Conservation (phyloP, 768 basidiomycete genomes). For the Boletus coccyginus region DNA sequence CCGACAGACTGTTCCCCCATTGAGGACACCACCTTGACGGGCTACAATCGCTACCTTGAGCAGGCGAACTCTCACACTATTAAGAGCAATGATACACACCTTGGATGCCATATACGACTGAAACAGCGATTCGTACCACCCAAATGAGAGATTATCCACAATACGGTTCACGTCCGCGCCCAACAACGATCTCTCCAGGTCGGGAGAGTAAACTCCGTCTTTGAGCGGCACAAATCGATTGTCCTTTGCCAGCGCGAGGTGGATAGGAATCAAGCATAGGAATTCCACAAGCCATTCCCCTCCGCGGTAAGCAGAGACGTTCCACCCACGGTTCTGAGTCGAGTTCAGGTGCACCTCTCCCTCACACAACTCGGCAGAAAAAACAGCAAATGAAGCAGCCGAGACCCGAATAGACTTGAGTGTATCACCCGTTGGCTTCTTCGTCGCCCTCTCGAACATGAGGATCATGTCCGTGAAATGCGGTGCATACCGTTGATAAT, state of each 20-base stretch:
- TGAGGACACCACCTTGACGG: constrained; percentile 63
- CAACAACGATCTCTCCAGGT: constrained; percentile 50
- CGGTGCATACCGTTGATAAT: constrained; percentile 33
- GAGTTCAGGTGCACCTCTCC: background rate
- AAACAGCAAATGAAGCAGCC: constrained; percentile 28
- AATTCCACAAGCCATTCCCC: constrained; percentile 65
- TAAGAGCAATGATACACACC: constrained; percentile 24
- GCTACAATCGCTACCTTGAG: constrained; percentile 31
- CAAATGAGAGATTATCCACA: constrained; percentile 53
- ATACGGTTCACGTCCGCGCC: constrained; percentile 58
- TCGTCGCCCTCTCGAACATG: constrained; percentile 46
- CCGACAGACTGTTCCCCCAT: constrained; percentile 72
- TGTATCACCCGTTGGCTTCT: constrained; percentile 49
- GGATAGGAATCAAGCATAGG: constrained; percentile 62
- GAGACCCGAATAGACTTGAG: constrained; percentile 39
- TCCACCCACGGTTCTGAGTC: constrained; percentile 18
- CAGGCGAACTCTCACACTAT: fast-evolving
- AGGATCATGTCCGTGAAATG: constrained; percentile 47
- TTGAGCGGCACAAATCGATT: constrained; percentile 62
- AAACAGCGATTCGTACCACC: constrained; percentile 66
- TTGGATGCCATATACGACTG: constrained; percentile 60
- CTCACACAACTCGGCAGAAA: constrained; percentile 17
- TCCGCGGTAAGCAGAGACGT: constrained; percentile 39
- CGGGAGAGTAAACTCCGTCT: constrained; percentile 51
- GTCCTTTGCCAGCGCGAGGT: constrained; percentile 56